phyloP scores from a whole-genome alignment of 179 eudicot species.

The Beta corolliflora region DNA sequence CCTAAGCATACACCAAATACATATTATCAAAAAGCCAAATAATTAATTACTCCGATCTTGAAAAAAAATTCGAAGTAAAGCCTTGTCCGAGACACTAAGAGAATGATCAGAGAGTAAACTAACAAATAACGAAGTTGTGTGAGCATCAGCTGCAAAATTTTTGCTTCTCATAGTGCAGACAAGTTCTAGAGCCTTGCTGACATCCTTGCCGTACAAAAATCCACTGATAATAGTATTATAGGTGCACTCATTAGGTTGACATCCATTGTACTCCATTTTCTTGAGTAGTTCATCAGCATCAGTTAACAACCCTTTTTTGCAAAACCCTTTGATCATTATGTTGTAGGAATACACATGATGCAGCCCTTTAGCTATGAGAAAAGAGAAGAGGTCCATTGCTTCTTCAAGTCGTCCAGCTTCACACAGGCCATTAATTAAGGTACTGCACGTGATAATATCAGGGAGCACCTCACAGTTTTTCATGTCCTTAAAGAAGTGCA shows the following conservation, averaged over 20 bases:
- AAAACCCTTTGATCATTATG: slow-evolving; percentile 12
- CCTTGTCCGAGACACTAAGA: neutral
- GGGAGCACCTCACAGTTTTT: neutral
- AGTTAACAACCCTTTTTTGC: slow-evolving; percentile 8
- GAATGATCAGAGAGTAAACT: neutral
- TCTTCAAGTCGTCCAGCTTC: slow-evolving; percentile 4
- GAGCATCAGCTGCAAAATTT: neutral
- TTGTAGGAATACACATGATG: too few relatives aligned
- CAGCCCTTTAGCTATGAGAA: too few relatives aligned
- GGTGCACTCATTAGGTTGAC: slow-evolving; percentile 12
- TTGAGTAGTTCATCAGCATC: slow-evolving; percentile 8
- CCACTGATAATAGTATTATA: neutral
- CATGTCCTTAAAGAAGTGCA: neutral
- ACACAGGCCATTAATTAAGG: slow-evolving; percentile 22
- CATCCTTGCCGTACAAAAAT: neutral
- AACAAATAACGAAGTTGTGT: neutral
- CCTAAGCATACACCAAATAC: too few relatives aligned
- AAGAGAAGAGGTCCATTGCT: slow-evolving; percentile 10
- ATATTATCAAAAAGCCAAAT: too few relatives aligned
- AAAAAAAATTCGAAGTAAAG: neutral
- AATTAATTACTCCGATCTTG: neutral
- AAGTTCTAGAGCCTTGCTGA: neutral
- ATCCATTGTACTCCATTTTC: slow-evolving; percentile 25
- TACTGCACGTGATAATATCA: neutral
- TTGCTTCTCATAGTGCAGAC: neutral